Base-by-base conservation (phyloP, 2,329 filamentous ascomycete genomes). In the Ceratocystis eucalypticola region DNA sequence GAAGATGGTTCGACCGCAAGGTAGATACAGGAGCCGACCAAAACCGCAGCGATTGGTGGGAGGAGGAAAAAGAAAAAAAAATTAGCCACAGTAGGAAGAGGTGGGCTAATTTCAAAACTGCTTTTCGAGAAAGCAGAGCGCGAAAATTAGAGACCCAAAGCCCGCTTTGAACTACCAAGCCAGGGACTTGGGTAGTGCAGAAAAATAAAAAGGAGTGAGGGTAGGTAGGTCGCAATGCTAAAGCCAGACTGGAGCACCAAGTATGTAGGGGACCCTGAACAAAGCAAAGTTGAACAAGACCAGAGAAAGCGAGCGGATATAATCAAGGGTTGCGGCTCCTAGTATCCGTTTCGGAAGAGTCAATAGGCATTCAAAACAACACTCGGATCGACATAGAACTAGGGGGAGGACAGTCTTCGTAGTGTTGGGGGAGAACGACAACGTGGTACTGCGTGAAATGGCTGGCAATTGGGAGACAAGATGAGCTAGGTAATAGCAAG, bases 261-360 rank as follows among this genome's bases (percentile, higher is more conserved):
- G 50, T 55, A 55, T 25, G 48, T 53, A 53, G 53, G 53, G 53
- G 28, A 37, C 53, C 53, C 53, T 59, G 53, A 59, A 59, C 53
- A 59, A 59, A 33, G 28, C 33, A 33, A 37, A 59, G 53, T 57
- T 57, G 53, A 57, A 30, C 22, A 33, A 28, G 53, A 57, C 53
- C 25, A 59, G 25, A 59, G 53, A 17, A 33, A 12, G 53, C 17
- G 6, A 30, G 28, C 25, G 28, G 17, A 59, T 59, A n/a, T 33
- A 33, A 59, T 59, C 28, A 59, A 59, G 53, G 53, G 53, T 59
- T 17, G 28, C 53, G 28, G 53, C 5, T 33, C 53, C 53, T 59
- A 6, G 53, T 41, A 17, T 37, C 33, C 7, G 53, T 59, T 59
- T 59, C 53, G 53, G 17, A 30, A 30, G 28, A 33, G 28, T 59